Evolutionary conservation across 257 asterid species (phyloP).

Genomic region (Nicotiana benthamiana): DNA sequence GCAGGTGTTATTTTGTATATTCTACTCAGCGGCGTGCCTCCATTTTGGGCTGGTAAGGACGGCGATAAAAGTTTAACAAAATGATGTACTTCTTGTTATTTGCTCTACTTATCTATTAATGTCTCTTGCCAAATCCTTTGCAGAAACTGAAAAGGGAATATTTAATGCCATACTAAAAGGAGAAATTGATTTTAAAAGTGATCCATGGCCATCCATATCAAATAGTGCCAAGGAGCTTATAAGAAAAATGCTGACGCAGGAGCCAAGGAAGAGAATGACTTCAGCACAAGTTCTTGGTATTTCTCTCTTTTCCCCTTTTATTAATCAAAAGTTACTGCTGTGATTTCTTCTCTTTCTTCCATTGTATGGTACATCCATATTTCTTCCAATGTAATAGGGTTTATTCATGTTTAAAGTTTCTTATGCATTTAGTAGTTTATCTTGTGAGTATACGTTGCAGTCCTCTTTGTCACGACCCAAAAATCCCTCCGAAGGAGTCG

Average conservation of each 20-base stretch:
- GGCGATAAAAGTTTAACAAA: neutral
- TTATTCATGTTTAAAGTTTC: neutral
- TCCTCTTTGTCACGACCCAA: too few relatives aligned
- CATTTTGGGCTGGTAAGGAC: conserved; percentile 21
- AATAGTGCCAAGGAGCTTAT: conserved; percentile 78
- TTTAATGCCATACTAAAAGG: conserved; percentile 82
- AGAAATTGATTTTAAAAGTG: conserved; percentile 73
- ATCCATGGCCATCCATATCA: conserved; percentile 89
- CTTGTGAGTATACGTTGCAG: neutral
- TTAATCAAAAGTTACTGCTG: neutral
- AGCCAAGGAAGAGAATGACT: conserved; percentile 71
- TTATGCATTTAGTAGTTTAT: neutral
- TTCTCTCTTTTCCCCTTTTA: conserved; percentile 4
- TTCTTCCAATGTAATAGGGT: neutral
- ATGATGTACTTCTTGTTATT: neutral
- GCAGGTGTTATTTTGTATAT: conserved; percentile 21
- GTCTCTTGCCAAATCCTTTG: neutral
- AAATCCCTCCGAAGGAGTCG: too few relatives aligned
- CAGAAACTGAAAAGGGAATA: conserved; percentile 95
- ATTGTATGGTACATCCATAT: neutral
- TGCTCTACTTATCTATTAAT: neutral
- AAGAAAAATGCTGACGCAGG: conserved; percentile 72
- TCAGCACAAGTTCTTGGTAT: conserved; percentile 84
- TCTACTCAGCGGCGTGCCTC: conserved; percentile 22
- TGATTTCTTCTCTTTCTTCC: neutral